Evolutionary conservation across 2,329 filamentous ascomycete species (phyloP), one percentile per base, ranked within the genome.

Genomic region (Juglanconis sp.): DNA sequence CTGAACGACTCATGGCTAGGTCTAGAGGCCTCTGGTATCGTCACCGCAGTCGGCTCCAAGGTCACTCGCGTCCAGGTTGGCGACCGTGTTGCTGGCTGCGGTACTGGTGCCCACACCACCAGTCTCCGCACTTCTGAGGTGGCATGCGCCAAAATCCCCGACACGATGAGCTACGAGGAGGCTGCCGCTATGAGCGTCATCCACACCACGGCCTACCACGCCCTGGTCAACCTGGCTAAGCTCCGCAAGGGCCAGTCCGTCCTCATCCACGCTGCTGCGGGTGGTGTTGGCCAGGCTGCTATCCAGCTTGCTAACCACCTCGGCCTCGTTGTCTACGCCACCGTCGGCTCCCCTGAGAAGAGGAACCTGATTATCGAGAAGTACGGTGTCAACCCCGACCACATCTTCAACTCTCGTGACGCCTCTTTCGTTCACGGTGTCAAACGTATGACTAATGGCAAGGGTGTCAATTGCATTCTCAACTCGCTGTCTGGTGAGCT

Each of bases 401-500:
- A 69, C 57, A 72, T 75, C 31, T 70, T 74, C 56, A 66, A 65
- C 53, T 60, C 57, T 15, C 61, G 61, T 13, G 61, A 63, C 11
- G 57, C 53, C 38, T 63, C 65, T 3, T 74, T 75, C 56, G 68
- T 62, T 2, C 50, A 61, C n/a, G 69, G 65, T n/a, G 59, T 73
- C 7, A 60, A 59, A 50, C 55, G 61, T 8, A 61, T 63, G 5
- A 72, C 70, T 10, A 55, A 59, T 52, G 65, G 66, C n/a, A 54
- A 61, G 5, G 71, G 71, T 36, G 70, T 72, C 13, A 69, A 73
- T 57, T 63, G 71, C 10, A 66, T 71, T 8, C 59, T 73, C 9
- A 73, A 72, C 66, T 69, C 68, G n/a, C 63, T 72, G 8, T 60
- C 69, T 5, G 68, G 68, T 24, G 70, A 73, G 34, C 50, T 68